phyloP scores from a whole-genome alignment of 805 yeast species.

The Diddensiella santjacobensis region DNA sequence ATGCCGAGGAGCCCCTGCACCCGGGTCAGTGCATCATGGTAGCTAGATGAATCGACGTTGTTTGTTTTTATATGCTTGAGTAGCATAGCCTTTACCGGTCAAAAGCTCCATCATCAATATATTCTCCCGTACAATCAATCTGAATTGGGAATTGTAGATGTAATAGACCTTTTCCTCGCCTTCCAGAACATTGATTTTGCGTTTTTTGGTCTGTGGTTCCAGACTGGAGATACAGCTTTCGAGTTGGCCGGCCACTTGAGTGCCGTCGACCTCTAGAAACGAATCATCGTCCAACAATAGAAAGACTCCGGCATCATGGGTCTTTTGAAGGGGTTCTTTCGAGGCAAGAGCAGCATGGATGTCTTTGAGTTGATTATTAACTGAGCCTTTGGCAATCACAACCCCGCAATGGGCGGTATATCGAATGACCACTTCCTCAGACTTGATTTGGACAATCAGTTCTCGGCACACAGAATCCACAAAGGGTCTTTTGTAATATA shows the following conservation, averaged over 20 bases:
- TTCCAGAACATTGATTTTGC: background rate
- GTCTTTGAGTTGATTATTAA: background rate
- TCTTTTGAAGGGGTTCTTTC: background rate
- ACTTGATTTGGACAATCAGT: slow-evolving; percentile 40
- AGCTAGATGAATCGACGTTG: slow-evolving; percentile 13
- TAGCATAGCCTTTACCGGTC: slow-evolving; percentile 15
- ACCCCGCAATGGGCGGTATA: background rate
- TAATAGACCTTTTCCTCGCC: slow-evolving; percentile 2
- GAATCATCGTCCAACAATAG: slow-evolving; percentile 3
- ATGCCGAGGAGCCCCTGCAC: slow-evolving; percentile 33
- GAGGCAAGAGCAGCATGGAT: background rate
- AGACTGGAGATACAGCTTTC: background rate
- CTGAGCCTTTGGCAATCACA: background rate
- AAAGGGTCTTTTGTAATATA: slow-evolving; percentile 46
- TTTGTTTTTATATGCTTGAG: slow-evolving; percentile 5
- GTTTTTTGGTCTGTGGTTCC: background rate
- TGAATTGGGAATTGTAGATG: slow-evolving; percentile 18
- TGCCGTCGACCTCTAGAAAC: slow-evolving; percentile 11
- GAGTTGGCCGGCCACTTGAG: background rate
- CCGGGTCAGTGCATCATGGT: slow-evolving; percentile 2
- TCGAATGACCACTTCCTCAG: background rate
- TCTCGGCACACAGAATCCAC: slow-evolving; percentile 40
- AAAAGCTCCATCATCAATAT: slow-evolving; percentile 2
- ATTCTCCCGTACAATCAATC: slow-evolving; percentile 6
- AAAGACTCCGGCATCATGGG: background rate